phyloP scores from a whole-genome alignment of 2,329 filamentous ascomycete species.

The Neofusicoccum cordaticola region DNA sequence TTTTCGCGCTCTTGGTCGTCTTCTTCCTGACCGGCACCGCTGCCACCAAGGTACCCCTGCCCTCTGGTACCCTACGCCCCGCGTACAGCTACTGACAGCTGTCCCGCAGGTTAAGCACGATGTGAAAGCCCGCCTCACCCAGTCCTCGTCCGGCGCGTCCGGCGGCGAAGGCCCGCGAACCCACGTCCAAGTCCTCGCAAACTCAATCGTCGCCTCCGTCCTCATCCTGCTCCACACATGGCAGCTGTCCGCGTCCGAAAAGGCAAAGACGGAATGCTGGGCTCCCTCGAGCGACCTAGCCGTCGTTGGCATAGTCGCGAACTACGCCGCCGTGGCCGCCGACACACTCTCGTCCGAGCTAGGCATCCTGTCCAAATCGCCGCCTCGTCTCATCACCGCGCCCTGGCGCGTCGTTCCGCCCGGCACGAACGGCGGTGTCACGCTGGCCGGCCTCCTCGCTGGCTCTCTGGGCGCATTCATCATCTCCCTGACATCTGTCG shows the following conservation, averaged over 20 bases:
- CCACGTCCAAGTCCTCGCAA: conserved; percentile 86
- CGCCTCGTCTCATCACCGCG: conserved; percentile 84
- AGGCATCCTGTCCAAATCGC: conserved; percentile 75
- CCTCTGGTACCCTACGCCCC: neutral
- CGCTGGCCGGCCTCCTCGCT: conserved; percentile 67
- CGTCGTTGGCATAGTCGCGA: conserved; percentile 53
- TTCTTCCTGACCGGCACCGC: conserved; percentile 86
- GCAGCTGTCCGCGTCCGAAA: conserved; percentile 30
- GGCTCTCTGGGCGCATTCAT: conserved; percentile 70
- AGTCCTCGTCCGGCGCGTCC: conserved; percentile 68
- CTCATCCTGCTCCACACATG: conserved; percentile 54
- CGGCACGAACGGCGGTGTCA: conserved; percentile 93
- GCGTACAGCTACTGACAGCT: neutral
- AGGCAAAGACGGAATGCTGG: conserved; percentile 26
- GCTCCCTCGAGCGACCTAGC: conserved; percentile 32
- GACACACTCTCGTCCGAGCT: conserved; percentile 96
- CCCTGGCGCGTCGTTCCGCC: conserved; percentile 75
- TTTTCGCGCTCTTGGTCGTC: conserved; percentile 75
- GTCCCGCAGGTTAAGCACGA: conserved; percentile 72
- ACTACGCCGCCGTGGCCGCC: conserved; percentile 87
- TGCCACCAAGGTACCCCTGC: conserved; percentile 68
- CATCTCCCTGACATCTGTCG: conserved; percentile 64
- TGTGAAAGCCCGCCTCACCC: conserved; percentile 76
- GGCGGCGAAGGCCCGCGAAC: conserved; percentile 81
- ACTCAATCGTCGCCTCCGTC: conserved; percentile 75